Percentiles rank a stretch among this genome's conserved stretches.
Evolutionary conservation across 306 rosid species (phyloP).

Genomic region (Cicer pinnatifidum): DNA sequence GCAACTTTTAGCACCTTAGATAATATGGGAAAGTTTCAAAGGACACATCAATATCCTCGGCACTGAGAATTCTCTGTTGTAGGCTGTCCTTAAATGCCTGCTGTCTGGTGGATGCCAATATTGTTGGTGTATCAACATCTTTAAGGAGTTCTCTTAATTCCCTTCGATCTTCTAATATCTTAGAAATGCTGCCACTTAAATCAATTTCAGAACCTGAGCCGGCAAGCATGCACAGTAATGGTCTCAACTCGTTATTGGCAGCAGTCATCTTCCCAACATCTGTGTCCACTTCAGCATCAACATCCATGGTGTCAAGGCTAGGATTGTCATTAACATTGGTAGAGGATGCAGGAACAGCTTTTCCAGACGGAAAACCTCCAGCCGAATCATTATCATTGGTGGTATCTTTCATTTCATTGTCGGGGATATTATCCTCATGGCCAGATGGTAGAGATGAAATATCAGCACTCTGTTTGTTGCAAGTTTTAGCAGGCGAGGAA

Average conservation of each 20-base stretch:
- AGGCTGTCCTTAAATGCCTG: conserved; percentile 77
- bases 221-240: conserved; percentile 65
- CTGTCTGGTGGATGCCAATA: conserved; percentile 59
- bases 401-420: conserved; percentile 60
- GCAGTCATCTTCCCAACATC: conserved; percentile 58
- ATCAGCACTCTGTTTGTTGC: conserved; percentile 62
- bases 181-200: conserved; percentile 63
- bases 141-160: conserved; percentile 65
- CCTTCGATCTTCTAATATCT: conserved; percentile 64
- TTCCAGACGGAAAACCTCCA: conserved; percentile 58
- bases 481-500: conserved; percentile 65
- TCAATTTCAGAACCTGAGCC: conserved; percentile 63
- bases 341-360: conserved; percentile 59
- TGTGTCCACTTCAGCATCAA: conserved; percentile 58
- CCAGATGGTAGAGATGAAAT: conserved; percentile 61
- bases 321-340: conserved; percentile 58
- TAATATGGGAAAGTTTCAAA: conserved; percentile 86
- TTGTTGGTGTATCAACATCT: conserved; percentile 63
- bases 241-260: conserved; percentile 56
- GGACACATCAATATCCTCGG: conserved; percentile 70
- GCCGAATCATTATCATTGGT: conserved; percentile 56
- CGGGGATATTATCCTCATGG: conserved; percentile 57
- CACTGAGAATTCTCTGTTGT: conserved; percentile 68
- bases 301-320: conserved; percentile 55
- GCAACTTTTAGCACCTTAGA: conserved; percentile 62